phyloP scores from a whole-genome alignment of 768 basidiomycete genomes.

The Leucocoprinus sp. region DNA sequence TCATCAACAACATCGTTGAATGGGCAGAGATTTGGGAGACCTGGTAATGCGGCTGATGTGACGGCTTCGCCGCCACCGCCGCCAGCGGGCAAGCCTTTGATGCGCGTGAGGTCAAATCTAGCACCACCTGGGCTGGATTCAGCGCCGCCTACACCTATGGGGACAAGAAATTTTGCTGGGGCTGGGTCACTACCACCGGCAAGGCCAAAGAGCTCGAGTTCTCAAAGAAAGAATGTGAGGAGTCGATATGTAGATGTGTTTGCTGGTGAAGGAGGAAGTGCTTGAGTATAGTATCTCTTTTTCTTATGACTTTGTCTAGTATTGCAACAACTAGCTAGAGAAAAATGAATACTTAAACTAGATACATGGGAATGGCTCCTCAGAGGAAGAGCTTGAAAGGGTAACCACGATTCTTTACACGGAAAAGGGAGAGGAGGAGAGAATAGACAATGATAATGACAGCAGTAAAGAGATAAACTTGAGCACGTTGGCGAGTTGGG shows the following conservation, averaged over 20 bases:
- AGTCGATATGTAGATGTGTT: constrained; percentile 91
- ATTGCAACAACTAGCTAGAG: too few species aligned
- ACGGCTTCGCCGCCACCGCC: constrained; percentile 47
- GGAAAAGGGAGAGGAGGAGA: constrained; percentile 78
- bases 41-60: constrained; percentile 60
- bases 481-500: constrained; percentile 68
- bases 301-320: constrained; percentile 14
- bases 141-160: constrained; percentile 40
- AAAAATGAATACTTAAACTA: too few species aligned
- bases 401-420: constrained; percentile 84
- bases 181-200: constrained; percentile 33
- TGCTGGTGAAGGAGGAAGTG: constrained; percentile 27
- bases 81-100: constrained; percentile 35
- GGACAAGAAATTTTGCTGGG: constrained; percentile 36
- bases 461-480: constrained; percentile 83
- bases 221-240: constrained; percentile 64
- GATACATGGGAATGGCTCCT: constrained; percentile 8
- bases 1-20: constrained; percentile 1
- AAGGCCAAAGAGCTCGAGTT: constrained; percentile 48
- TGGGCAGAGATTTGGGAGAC: constrained; percentile 37
- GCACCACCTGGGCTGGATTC: constrained; percentile 41
- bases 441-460: constrained; percentile 83
- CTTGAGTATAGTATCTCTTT: constrained; percentile 4
- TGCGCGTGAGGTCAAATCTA: constrained; percentile 60
- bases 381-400: constrained; percentile 74